Base-by-base conservation (phyloP, 208 protist genomes). In the Acanthamoeba comandoni region DNA sequence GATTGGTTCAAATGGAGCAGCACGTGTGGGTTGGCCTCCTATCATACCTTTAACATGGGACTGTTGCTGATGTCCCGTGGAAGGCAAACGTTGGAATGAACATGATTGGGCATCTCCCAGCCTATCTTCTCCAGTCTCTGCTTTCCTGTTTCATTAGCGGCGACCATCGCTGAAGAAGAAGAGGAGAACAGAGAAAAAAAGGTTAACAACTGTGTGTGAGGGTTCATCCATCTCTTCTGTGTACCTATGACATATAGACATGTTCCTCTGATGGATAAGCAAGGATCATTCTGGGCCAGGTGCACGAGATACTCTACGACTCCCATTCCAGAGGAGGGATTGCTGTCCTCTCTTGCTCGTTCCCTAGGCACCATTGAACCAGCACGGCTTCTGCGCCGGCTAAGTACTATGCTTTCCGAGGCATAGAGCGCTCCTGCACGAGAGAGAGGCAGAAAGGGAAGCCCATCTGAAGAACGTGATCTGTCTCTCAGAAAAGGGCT, bases 191-290 rank as follows among this genome's bases (percentile, higher is more conserved):
- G 7, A 35, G 48, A 71, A 71, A 71, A 60, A 17, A n/a, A 17
- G 15, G 53, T 60, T 17, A 60, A 17, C 53, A 12, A 60, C 53
- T 24, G 58, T 24, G 9, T 13, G 12, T 39, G 65, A 2, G 65
- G 49, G 65, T n/a, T n/a, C 39, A 82, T 52, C 73, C 13, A 26
- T 9, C 52, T 87, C 26, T 70, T 93, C 91, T 9, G 92, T 92
- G n/a, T 92, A 62, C 93, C 93, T 0, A 94, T 26, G 26, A 88
- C 73, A 69, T 94, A 94, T 58, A 94, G 67, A 24, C 80, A 88
- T 4, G 93, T 94, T 15, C 80, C 80, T 17, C 80, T 55, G 24
- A 88, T 24, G 58, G 35, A 39, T 22, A 88, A 70, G 60, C 58
- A 88, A 62, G 19, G 7, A 39, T 88, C 80, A 2, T 35, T 65